These are phyloP conservation scores for Neonectria punicea DNA, from an alignment of 2,329 filamentous ascomycete species.

Conservation along the genomic window DNA sequence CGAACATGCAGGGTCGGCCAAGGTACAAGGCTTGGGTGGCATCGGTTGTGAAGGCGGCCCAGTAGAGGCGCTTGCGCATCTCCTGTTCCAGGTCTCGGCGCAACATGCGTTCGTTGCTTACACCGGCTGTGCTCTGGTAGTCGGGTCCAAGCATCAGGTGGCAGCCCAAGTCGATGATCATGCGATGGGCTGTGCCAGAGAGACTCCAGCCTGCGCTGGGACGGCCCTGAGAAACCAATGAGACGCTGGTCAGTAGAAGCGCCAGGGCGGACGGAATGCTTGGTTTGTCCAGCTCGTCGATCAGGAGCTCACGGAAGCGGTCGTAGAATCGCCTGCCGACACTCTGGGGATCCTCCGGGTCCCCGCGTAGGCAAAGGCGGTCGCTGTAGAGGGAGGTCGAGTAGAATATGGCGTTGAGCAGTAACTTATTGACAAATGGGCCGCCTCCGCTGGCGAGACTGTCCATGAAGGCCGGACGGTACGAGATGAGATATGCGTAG, in stretches of 20 bases:
- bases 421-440: slow-evolving; percentile 50
- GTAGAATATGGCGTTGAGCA: slow-evolving; percentile 54
- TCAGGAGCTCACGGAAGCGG: slow-evolving; percentile 49
- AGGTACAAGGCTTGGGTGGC: slow-evolving; percentile 48
- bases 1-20: slow-evolving; percentile 47
- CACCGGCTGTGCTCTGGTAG: slow-evolving; percentile 40
- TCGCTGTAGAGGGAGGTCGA: slow-evolving; percentile 53
- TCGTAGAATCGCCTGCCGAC: slow-evolving; percentile 51
- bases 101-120: slow-evolving; percentile 41
- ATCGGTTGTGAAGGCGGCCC: slow-evolving; percentile 49
- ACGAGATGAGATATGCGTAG: slow-evolving; percentile 50
- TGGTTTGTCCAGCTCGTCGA: slow-evolving; percentile 46
- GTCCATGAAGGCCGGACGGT: slow-evolving; percentile 53
- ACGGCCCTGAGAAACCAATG: slow-evolving; percentile 47
- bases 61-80: slow-evolving; percentile 49
- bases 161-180: slow-evolving; percentile 52
- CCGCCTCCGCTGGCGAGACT: slow-evolving; percentile 49
- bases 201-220: slow-evolving; percentile 50
- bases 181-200: slow-evolving; percentile 51
- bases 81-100: slow-evolving; percentile 46
- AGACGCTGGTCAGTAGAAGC: slow-evolving; percentile 47
- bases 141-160: slow-evolving; percentile 47
- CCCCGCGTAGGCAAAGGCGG: slow-evolving; percentile 46
- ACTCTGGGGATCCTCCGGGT: slow-evolving; percentile 47
- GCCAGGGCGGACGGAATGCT: slow-evolving; percentile 52